Base-by-base conservation (phyloP, 2,329 filamentous ascomycete genomes). In the Verticillium nonalfalfae region DNA sequence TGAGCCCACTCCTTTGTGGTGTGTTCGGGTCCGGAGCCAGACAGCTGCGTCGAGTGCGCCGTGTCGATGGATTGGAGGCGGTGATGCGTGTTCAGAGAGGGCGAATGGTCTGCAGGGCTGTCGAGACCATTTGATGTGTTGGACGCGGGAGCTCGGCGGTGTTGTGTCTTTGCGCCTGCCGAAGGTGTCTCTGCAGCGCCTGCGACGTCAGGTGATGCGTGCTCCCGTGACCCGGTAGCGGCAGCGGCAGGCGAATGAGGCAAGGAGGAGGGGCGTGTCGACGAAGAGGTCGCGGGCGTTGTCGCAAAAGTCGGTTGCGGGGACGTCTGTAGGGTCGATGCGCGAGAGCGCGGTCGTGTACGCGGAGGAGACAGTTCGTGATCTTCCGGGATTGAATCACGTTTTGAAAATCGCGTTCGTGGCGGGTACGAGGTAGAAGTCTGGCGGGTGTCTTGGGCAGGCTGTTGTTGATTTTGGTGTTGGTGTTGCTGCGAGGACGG, bases 61-160 rank as follows among this genome's bases (percentile, higher is more conserved):
- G 68, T 67, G 59, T 73, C 71, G 56, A 70, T 68, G 61, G 70
- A 67, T 60, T 74, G 71, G 38, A 71, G 67, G 57, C 45, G 45
- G 45, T 70, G 73, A 64, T 73, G 72, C 34, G 72, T 67, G 61
- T 67, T 74, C 61, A 74, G 64, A 38, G 72, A 67, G 26, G 71
- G 65, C 56, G 72, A 52, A 26, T 52, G 45, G 71, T 69, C 70
- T 62, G 69, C 68, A 60, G 70, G 69, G 40, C 68, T 70, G 57
- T 71, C 72, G 62, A 69, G 68, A 64, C 69, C 73, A 69, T 72
- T 70, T 62, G 76, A 74, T 66, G 70, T 72, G 64, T 70, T 73
- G 45, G 74, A 75, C 58, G 74, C 70, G 60, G 75, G 73, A 40
- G 74, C 73, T 67, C 76, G 78, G 66, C 74, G 74, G 62, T 71